These are phyloP conservation scores for Debaryomyces castellii DNA, from an alignment of 805 yeast species.

Conservation along the genomic window DNA sequence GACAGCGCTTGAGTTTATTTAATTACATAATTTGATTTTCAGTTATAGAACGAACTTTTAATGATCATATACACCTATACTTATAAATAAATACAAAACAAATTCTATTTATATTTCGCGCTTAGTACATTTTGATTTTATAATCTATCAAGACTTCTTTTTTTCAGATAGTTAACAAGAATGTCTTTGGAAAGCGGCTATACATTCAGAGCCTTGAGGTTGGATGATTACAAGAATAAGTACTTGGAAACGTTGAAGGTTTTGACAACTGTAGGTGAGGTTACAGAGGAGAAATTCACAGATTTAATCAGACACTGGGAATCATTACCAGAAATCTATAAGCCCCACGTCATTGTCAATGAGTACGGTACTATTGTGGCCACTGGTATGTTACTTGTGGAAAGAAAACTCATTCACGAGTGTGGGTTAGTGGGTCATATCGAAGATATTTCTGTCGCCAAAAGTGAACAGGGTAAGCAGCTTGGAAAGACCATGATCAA, in stretches of 20 bases:
- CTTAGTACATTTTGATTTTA: not conserved
- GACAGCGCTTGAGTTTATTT: not conserved
- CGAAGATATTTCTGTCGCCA: conserved; percentile 86
- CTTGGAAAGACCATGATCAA: conserved; percentile 71
- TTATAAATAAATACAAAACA: not conserved
- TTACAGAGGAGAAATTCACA: conserved; percentile 50
- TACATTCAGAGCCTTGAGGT: conserved; percentile 55
- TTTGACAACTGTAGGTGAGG: conserved; percentile 81
- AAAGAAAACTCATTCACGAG: conserved; percentile 77
- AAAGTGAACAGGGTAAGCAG: conserved; percentile 76
- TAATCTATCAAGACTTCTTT: not conserved
- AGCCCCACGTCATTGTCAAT: conserved; percentile 67
- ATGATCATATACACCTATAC: not conserved
- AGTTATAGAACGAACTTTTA: not conserved
- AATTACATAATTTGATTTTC: not conserved
- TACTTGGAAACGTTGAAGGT: conserved; percentile 62
- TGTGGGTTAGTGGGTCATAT: conserved; percentile 90
- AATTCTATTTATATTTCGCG: not conserved
- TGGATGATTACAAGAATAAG: conserved; percentile 64
- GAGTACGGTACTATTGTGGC: conserved; percentile 62
- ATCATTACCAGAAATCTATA: conserved; percentile 51
- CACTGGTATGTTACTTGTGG: conserved; percentile 79
- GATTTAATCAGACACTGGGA: conserved; percentile 61
- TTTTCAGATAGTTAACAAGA: not conserved
- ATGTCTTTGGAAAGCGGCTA: conserved; percentile 63